Evolutionary conservation across 1,284 basidiomycete genomes (phyloP).

Genomic region (Cryptococcus sp.): DNA sequence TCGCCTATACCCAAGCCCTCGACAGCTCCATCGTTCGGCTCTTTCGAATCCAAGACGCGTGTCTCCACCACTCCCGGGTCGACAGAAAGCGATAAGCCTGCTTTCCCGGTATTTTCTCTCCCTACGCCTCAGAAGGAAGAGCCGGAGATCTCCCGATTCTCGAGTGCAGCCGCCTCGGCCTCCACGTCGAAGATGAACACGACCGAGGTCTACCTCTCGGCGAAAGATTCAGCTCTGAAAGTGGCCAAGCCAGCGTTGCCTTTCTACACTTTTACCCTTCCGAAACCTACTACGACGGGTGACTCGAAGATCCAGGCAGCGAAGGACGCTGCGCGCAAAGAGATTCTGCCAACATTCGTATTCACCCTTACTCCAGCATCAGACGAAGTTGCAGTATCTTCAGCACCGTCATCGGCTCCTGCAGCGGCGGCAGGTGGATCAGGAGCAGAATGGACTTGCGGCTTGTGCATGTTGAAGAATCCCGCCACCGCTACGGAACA

Average conservation of each 20-base stretch:
- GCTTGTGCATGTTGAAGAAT: conserved; percentile 56
- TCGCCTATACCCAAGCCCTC: conserved; percentile 6
- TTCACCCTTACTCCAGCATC: conserved; percentile 17
- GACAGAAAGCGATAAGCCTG: no score
- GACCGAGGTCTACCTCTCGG: conserved; percentile 31
- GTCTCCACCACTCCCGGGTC: no score
- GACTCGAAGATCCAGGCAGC: conserved; percentile 1
- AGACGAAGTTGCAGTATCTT: no score
- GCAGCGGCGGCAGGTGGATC: conserved; percentile 14
- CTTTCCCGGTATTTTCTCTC: conserved; percentile 5
- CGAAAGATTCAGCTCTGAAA: conserved; percentile 42
- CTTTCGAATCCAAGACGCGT: background rate
- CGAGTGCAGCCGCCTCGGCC: background rate
- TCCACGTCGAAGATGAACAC: conserved; percentile 10
- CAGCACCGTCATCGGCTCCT: background rate
- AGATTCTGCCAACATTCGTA: conserved; percentile 6
- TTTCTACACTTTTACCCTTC: conserved; percentile 22
- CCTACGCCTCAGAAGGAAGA: background rate
- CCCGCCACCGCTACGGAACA: conserved; percentile 54
- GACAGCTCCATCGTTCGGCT: background rate
- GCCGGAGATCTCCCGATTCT: background rate
- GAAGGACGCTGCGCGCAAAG: conserved; percentile 15
- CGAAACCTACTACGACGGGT: conserved; percentile 7
- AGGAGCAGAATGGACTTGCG: conserved; percentile 48
- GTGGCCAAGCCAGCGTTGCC: conserved; percentile 32